phyloP scores from a whole-genome alignment of 78 protist species.

The Dictyostelium capitatum region DNA sequence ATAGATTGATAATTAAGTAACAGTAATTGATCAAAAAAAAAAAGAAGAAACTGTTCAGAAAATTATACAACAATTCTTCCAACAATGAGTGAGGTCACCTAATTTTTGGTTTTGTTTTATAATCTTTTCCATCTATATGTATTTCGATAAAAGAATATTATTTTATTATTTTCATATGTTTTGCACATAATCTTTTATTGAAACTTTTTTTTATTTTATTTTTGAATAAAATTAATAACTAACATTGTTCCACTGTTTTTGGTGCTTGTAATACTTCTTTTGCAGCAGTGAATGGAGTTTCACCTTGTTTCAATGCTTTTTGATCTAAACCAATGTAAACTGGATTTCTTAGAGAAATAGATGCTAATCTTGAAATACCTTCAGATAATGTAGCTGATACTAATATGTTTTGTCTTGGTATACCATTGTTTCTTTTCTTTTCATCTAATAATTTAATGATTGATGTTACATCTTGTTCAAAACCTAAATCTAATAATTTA shows the following conservation, averaged over 20 bases:
- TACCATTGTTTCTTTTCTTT: constrained; percentile 50
- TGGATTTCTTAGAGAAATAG: constrained; percentile 43
- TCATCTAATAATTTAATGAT: constrained; percentile 64
- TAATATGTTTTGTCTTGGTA: constrained; percentile 81
- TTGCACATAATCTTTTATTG: too few species aligned
- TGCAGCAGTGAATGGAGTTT: neutral
- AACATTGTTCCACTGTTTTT: constrained; percentile 64
- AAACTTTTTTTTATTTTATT: too few species aligned
- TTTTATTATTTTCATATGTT: too few species aligned
- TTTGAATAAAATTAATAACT: too few species aligned
- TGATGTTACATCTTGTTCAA: constrained; percentile 73
- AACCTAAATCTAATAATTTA: constrained; percentile 92
- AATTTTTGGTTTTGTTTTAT: too few species aligned
- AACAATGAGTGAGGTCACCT: too few species aligned
- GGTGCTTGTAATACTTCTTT: constrained; percentile 40
- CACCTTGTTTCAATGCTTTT: neutral
- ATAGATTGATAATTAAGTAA: too few species aligned
- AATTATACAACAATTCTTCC: too few species aligned
- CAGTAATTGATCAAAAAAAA: too few species aligned
- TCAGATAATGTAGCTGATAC: constrained; percentile 88
- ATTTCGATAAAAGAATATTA: too few species aligned
- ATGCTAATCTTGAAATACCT: constrained; percentile 93
- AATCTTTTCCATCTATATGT: too few species aligned
- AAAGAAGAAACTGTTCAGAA: too few species aligned
- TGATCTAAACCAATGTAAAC: constrained; percentile 48